Percentiles rank a stretch among this genome's conserved stretches.
These are phyloP conservation scores for Pyrenochaeta sp. DNA, from an alignment of 2,329 filamentous ascomycete species.

Conservation along the genomic window DNA sequence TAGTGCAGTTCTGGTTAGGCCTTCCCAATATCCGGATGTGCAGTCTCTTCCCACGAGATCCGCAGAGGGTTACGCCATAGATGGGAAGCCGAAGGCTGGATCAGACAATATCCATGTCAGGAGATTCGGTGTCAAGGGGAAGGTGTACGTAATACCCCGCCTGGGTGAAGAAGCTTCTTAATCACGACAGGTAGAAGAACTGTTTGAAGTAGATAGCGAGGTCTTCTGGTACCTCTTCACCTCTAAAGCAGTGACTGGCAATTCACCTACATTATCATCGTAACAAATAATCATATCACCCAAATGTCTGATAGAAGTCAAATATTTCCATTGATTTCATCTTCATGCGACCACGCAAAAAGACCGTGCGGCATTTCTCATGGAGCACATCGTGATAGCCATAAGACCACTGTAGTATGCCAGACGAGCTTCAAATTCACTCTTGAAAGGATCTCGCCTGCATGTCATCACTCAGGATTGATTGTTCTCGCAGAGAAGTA, in stretches of 20 bases:
- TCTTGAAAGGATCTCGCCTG: no score
- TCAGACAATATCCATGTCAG: no score
- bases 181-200: not conserved
- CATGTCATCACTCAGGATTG: no score
- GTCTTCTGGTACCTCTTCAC: not conserved
- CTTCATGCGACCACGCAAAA: not conserved
- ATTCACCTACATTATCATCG: not conserved
- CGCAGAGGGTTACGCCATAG: constrained; percentile 53
- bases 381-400: not conserved
- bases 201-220: not conserved
- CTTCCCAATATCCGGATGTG: constrained; percentile 69
- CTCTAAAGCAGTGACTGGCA: not conserved
- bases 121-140: not conserved
- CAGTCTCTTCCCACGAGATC: constrained; percentile 71
- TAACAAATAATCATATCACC: not conserved
- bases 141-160: not conserved
- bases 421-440: no score
- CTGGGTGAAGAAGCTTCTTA: no score
- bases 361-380: not conserved
- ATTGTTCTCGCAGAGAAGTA: no score
- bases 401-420: no score
- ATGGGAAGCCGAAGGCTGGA: constrained; percentile 45
- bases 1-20: constrained; percentile 72
- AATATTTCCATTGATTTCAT: not conserved
- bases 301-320: not conserved